Evolutionary conservation across 2,329 filamentous ascomycete genomes (phyloP).

Genomic region (Cladophialophora yegresii): DNA sequence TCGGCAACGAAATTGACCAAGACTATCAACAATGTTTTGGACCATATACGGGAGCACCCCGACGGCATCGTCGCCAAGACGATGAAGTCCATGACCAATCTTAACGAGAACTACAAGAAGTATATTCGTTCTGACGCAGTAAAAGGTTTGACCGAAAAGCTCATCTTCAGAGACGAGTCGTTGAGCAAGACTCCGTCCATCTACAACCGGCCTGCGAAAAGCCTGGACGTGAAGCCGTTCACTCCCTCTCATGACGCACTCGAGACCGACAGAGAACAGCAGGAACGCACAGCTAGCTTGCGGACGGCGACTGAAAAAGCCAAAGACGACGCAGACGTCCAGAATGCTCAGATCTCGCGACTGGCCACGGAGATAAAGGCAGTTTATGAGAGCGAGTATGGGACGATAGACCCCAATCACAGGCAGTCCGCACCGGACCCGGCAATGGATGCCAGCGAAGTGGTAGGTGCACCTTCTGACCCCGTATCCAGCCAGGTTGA

Average conservation of each 20-base stretch:
- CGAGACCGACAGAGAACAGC: constrained; percentile 10
- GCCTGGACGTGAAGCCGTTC: constrained; percentile 3
- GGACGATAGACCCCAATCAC: constrained; percentile 29
- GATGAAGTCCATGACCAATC: constrained; percentile 28
- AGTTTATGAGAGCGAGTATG: constrained; percentile 37
- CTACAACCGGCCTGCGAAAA: constrained; percentile 18
- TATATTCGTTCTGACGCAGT: constrained; percentile 20
- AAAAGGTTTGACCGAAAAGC: constrained; percentile 26
- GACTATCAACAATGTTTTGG: constrained; percentile 28
- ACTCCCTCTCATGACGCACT: constrained; percentile 21
- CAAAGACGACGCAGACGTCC: constrained; percentile 14
- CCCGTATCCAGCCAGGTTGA: background rate
- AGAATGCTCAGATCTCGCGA: constrained; percentile 23
- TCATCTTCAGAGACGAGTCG: constrained; percentile 27
- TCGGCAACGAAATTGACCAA: constrained; percentile 20
- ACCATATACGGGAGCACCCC: constrained; percentile 34
- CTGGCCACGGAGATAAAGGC: constrained; percentile 32
- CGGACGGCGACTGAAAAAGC: constrained; percentile 18
- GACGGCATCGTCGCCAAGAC: constrained; percentile 36
- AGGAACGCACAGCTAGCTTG: constrained; percentile 12
- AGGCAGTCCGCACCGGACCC: constrained; percentile 10
- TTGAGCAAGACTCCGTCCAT: constrained; percentile 28
- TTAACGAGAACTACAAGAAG: constrained; percentile 29
- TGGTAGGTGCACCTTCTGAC: background rate
- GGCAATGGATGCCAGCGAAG: background rate